phyloP scores from a whole-genome alignment of 2,329 filamentous ascomycete species.

The Talaromyces sp. region DNA sequence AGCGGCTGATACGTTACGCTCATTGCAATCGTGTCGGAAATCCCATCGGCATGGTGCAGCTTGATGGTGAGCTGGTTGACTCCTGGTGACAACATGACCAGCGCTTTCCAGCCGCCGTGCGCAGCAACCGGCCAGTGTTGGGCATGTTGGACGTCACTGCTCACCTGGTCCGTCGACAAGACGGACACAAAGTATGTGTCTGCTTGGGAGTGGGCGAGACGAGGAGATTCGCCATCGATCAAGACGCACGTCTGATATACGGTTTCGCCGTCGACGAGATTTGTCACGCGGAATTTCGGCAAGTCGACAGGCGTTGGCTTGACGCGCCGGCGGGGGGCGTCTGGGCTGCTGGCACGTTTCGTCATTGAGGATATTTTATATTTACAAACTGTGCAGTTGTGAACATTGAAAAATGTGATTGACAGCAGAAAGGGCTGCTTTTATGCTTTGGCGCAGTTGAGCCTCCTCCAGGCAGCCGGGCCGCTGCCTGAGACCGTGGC shows the following conservation, averaged over 20 bases:
- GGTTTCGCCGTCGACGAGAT: slow-evolving; percentile 11
- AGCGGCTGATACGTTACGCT: slow-evolving; percentile 15
- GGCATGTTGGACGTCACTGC: not conserved
- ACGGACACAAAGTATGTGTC: not conserved
- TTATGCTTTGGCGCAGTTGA: not conserved
- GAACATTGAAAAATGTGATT: not conserved
- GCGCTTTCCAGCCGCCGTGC: slow-evolving; percentile 14
- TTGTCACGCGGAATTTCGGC: slow-evolving; percentile 10
- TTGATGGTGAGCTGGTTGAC: slow-evolving; percentile 13
- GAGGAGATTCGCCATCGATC: slow-evolving; percentile 12
- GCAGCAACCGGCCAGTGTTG: slow-evolving; percentile 13
- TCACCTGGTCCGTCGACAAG: not conserved
- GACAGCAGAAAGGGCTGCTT: not conserved
- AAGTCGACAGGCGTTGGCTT: slow-evolving; percentile 3
- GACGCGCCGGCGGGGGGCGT: not conserved
- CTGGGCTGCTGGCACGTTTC: slow-evolving; percentile 27
- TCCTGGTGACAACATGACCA: slow-evolving; percentile 15
- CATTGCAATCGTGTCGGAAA: slow-evolving; percentile 10
- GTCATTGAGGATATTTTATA: not conserved
- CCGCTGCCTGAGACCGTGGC: not conserved
- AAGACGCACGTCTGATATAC: slow-evolving; percentile 12
- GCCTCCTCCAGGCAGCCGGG: not conserved
- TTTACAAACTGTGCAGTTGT: not conserved
- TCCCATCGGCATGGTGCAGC: slow-evolving; percentile 1
- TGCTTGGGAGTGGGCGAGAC: slow-evolving; percentile 2